Conservation (phyloP, 352 stramenopile species). For the Phytophthora ramorum region DNA sequence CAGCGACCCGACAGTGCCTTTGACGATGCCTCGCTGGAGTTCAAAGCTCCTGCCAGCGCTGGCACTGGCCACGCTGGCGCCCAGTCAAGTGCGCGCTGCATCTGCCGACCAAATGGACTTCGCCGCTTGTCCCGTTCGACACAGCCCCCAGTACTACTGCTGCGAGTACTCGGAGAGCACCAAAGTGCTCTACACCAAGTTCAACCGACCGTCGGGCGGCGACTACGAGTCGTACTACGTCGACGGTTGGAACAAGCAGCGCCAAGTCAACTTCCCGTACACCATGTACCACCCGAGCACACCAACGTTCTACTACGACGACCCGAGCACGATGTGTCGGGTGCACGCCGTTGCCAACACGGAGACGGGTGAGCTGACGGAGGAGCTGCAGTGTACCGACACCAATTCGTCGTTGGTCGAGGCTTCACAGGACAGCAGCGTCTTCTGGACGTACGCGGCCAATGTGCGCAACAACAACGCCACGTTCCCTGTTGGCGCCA, state of each 20-base stretch:
- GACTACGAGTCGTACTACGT: slow-evolving; percentile 45
- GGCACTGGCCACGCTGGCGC: slow-evolving; percentile 12
- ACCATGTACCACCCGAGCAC: slow-evolving; percentile 40
- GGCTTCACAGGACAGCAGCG: slow-evolving; percentile 37
- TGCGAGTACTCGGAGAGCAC: slow-evolving; percentile 41
- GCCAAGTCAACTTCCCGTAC: slow-evolving; percentile 51
- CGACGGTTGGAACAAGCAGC: slow-evolving; percentile 39
- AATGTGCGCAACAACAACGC: too few relatives aligned
- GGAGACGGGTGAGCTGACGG: slow-evolving; percentile 25
- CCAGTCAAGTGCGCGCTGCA: slow-evolving; percentile 16
- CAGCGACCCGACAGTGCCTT: not conserved
- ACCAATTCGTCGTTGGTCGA: slow-evolving; percentile 38
- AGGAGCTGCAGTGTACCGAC: slow-evolving; percentile 44
- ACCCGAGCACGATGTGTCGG: slow-evolving; percentile 38
- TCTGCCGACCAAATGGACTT: too few relatives aligned
- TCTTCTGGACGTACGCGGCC: too few relatives aligned
- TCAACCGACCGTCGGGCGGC: slow-evolving; percentile 32
- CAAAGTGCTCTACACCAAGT: slow-evolving; percentile 42
- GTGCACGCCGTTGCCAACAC: slow-evolving; percentile 33
- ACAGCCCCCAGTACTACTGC: slow-evolving; percentile 44
- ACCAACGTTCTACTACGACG: slow-evolving; percentile 40
- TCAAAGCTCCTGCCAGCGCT: slow-evolving; percentile 13
- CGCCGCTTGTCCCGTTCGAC: slow-evolving; percentile 42
- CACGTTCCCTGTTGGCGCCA: slow-evolving; percentile 48
- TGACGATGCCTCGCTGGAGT: slow-evolving; percentile 17